phyloP scores from a whole-genome alignment of 495 filamentous ascomycete species.

The Penicillium crystallinum region DNA sequence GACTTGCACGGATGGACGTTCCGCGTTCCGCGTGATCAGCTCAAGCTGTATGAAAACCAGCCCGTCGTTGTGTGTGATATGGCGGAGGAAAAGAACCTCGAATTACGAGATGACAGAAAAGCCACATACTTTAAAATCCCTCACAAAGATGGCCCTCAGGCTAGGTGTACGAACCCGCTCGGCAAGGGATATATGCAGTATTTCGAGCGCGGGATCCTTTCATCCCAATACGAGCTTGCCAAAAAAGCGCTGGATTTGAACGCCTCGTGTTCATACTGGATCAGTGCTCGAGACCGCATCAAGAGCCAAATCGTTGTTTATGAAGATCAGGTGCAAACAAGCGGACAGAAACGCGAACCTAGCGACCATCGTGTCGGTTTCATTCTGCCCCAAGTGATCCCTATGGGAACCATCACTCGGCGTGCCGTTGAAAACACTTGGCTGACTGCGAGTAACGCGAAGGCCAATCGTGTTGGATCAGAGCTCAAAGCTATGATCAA shows the following conservation, averaged over 20 bases:
- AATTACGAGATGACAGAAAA: constrained; percentile 59
- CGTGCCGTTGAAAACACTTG: constrained; percentile 96
- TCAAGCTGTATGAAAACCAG: constrained; percentile 59
- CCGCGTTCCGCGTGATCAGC: constrained; percentile 60
- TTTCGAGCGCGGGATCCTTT: constrained; percentile 83
- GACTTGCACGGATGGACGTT: constrained; percentile 92
- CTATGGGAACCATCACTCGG: constrained; percentile 98
- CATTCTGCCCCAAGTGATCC: constrained; percentile 97
- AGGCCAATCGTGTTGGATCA: constrained; percentile 89
- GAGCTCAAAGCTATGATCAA: constrained; percentile 97
- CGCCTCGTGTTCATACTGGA: constrained; percentile 97
- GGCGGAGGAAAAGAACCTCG: constrained; percentile 60
- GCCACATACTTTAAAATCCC: constrained; percentile 87
- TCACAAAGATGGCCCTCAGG: constrained; percentile 87
- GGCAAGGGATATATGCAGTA: constrained; percentile 86
- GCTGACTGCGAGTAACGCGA: constrained; percentile 97
- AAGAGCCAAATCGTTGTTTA: constrained; percentile 92
- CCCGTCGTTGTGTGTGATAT: constrained; percentile 71
- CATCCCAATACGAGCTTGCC: constrained; percentile 81
- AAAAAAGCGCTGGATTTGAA: constrained; percentile 98
- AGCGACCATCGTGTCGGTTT: constrained; percentile 55
- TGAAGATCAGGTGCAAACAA: constrained; percentile 50
- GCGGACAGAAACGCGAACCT: constrained; percentile 7
- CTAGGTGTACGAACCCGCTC: constrained; percentile 77
- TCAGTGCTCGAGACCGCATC: constrained; percentile 87